Conservation (phyloP, 345 rosid species). For the Jatropha curcas region DNA sequence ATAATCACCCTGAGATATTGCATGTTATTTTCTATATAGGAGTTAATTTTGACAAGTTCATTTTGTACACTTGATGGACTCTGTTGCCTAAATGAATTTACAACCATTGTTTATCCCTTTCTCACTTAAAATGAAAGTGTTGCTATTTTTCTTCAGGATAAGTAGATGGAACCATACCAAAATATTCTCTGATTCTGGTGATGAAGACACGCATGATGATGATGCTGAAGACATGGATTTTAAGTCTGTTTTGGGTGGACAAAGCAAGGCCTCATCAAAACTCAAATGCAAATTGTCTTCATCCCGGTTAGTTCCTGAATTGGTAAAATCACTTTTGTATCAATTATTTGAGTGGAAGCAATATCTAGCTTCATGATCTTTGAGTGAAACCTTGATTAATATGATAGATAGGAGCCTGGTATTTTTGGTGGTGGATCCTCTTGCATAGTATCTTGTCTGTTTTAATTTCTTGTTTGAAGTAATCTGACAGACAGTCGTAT, state of each 20-base stretch:
- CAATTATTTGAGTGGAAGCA: too few relatives aligned
- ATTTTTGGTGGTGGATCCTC: neutral
- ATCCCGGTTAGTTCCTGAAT: conserved; percentile 44
- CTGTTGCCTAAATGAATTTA: neutral
- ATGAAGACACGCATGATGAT: conserved; percentile 54
- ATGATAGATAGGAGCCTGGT: neutral
- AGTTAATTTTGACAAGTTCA: neutral
- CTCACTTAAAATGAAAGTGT: neutral
- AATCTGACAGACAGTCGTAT: conserved; percentile 13
- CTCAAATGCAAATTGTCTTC: conserved; percentile 52
- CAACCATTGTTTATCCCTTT: neutral
- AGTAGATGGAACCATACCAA: conserved; percentile 96
- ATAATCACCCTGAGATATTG: neutral
- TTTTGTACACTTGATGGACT: neutral
- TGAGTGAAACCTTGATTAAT: neutral
- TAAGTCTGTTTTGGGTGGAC: conserved; percentile 40
- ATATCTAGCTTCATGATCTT: neutral
- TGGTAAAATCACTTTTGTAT: too few relatives aligned
- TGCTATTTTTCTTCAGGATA: conserved; percentile 41
- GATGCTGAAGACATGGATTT: conserved; percentile 54
- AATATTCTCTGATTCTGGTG: conserved; percentile 82
- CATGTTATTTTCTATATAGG: neutral
- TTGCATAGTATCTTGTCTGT: neutral
- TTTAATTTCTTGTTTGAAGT: neutral
- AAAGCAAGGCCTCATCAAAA: conserved; percentile 44